phyloP scores from a whole-genome alignment of 2,329 filamentous ascomycete species.

The Colletotrichum falcatum region DNA sequence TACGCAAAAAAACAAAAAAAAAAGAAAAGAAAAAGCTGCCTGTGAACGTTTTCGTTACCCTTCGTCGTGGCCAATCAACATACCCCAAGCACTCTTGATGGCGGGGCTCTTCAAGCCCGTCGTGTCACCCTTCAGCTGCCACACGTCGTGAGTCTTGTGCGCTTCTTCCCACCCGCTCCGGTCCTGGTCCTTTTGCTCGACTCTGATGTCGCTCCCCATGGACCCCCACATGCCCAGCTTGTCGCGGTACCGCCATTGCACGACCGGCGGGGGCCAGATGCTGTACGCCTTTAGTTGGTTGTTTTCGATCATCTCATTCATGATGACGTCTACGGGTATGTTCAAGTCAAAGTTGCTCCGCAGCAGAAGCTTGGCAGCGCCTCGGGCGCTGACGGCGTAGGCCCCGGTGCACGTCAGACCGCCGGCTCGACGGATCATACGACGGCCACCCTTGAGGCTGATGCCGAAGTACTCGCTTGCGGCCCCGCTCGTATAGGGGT shows the following conservation, averaged over 20 bases:
- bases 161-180: slow-evolving; percentile 24
- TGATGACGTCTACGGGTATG: slow-evolving; percentile 46
- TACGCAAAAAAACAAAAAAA: too few species aligned
- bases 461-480: slow-evolving; percentile 41
- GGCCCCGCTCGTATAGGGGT: slow-evolving; percentile 18
- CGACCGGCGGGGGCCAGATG: slow-evolving; percentile 45
- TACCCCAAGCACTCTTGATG: slow-evolving; percentile 20
- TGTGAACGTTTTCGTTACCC: not conserved
- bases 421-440: slow-evolving; percentile 44
- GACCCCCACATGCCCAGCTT: slow-evolving; percentile 44
- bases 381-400: slow-evolving; percentile 46
- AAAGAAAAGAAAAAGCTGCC: too few species aligned
- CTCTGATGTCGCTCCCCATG: slow-evolving; percentile 44
- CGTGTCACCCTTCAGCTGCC: slow-evolving; percentile 20
- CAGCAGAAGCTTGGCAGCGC: slow-evolving; percentile 47
- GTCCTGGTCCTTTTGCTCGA: slow-evolving; percentile 38
- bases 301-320: slow-evolving; percentile 42
- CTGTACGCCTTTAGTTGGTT: slow-evolving; percentile 44
- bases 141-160: slow-evolving; percentile 24
- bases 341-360: slow-evolving; percentile 44
- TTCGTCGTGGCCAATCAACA: slow-evolving; percentile 16
- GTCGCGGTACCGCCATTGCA: slow-evolving; percentile 45
- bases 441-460: slow-evolving; percentile 41
- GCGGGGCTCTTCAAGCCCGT: slow-evolving; percentile 17
- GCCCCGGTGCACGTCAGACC: slow-evolving; percentile 46